Conservation (phyloP, 768 basidiomycete genomes). For the Mycena rosella region DNA sequence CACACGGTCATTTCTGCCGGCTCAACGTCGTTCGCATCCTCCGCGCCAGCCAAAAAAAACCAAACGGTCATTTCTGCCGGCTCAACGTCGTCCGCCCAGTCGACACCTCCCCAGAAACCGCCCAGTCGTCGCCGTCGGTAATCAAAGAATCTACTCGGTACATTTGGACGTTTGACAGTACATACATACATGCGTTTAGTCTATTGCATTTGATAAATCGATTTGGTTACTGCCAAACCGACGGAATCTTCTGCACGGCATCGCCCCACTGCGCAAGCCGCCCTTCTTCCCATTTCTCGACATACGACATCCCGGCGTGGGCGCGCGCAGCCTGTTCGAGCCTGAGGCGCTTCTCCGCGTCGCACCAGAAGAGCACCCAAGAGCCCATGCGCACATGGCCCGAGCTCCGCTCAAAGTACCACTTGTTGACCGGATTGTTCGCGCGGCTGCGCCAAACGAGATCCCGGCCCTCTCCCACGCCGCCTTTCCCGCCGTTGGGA, state of each 20-base stretch:
- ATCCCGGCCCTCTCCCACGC: constrained; percentile 91
- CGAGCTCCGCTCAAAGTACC: constrained; percentile 97
- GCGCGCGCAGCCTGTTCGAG: constrained; percentile 75
- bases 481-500: constrained; percentile 93
- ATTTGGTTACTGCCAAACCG: constrained; percentile 73
- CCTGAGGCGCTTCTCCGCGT: constrained; percentile 89
- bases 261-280: constrained; percentile 78
- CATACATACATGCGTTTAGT: constrained; percentile 32
- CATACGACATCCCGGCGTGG: constrained; percentile 74
- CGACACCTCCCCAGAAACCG: constrained; percentile 27
- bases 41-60: constrained; percentile 52
- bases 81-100: constrained; percentile 34
- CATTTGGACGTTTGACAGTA: not conserved
- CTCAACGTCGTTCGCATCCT: no score
- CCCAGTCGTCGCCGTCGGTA: constrained; percentile 22
- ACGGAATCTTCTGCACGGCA: constrained; percentile 77
- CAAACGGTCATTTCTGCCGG: constrained; percentile 32
- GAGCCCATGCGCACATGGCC: constrained; percentile 88
- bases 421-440: constrained; percentile 97
- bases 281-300: constrained; percentile 84
- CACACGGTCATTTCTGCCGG: constrained; percentile 31
- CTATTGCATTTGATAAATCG: constrained; percentile 29
- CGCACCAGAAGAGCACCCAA: constrained; percentile 99
- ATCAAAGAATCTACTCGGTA: not conserved
- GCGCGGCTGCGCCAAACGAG: constrained; percentile 95